Evolutionary conservation across 306 rosid species (phyloP).

Genomic region (Pyrus bretschneideri): DNA sequence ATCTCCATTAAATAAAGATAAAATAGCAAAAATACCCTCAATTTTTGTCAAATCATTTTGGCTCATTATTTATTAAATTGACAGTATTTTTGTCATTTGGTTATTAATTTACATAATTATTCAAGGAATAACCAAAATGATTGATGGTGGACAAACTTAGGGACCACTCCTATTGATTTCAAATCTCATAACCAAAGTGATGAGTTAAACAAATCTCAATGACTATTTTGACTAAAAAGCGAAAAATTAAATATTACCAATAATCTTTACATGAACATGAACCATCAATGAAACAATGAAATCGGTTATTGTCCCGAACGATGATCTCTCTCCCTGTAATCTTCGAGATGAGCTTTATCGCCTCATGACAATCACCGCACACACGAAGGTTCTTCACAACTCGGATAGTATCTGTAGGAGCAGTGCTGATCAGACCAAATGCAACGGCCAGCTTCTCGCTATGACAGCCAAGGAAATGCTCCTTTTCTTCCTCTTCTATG

Average conservation of each 20-base stretch:
- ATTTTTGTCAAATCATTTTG: too few relatives aligned
- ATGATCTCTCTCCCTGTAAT: constrained; percentile 50
- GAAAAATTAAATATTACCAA: constrained; percentile 31
- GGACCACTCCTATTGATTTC: too few relatives aligned
- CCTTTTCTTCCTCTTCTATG: constrained; percentile 71
- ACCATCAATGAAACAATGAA: constrained; percentile 53
- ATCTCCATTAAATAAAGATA: too few relatives aligned
- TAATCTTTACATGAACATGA: constrained; percentile 63
- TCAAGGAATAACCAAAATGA: too few relatives aligned
- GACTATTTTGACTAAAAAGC: too few relatives aligned
- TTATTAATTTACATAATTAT: too few relatives aligned
- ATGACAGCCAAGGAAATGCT: constrained; percentile 60
- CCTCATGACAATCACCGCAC: constrained; percentile 71
- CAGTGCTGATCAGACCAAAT: constrained; percentile 48
- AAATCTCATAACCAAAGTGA: too few relatives aligned
- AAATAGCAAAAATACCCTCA: too few relatives aligned
- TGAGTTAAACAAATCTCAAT: too few relatives aligned
- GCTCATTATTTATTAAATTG: too few relatives aligned
- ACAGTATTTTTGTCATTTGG: too few relatives aligned
- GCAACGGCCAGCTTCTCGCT: constrained; percentile 76
- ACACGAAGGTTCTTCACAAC: constrained; percentile 71
- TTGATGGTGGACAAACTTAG: too few relatives aligned
- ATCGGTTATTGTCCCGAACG: constrained; percentile 58
- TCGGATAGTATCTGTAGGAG: constrained; percentile 38
- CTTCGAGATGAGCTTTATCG: constrained; percentile 53